Base-by-base conservation (phyloP, 257 asterid genomes). In the Prunella vulgaris region DNA sequence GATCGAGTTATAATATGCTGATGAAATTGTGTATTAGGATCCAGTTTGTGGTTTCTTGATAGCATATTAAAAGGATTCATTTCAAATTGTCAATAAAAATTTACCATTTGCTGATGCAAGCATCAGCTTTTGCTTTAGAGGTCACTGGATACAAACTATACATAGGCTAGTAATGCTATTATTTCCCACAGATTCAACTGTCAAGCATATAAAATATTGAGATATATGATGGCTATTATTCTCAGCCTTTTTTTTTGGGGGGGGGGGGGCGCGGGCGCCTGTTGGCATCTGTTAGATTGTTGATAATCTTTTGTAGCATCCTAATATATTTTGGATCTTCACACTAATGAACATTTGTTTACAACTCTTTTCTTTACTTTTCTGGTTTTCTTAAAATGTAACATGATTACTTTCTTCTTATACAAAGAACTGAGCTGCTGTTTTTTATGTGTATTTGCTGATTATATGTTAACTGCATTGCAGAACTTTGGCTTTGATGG, bases 401-500 rank as follows among this genome's bases (percentile, higher is more conserved):
- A 15, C 69, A 60, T 60, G 35, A 56, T 30, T 32, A 18, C 4
- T 5, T 15, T 24, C 37, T 5, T 24, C 25, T 20, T 27, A 52
- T 58, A 57, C 66, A 64, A 8, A 12, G 68, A 64, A 64, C 60
- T 51, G 66, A 60, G 25, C 56, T 60, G 62, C 57, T 76, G 21
- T 27, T 27, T 58, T 53, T 72, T 62, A n/a, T 42, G 15, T 20
- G 12, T 21, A 35, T 60, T 27, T 69, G 14, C 53, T 64, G 13
- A 40, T 28, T 35, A 30, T 73, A 14, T 49, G 25, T 48, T 64
- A 24, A 15, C 38, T 64, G 35, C 54, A 22, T 57, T 82, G 82
- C 96, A 93, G 97, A 93, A 89, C 82, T 93, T 93, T 64, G 96
- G 97, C 51, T 71, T 88, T 76, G 96, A 93, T 72, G 97, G 99